phyloP scores from a whole-genome alignment of 495 filamentous ascomycete species.

The Penicillium verhagenii region DNA sequence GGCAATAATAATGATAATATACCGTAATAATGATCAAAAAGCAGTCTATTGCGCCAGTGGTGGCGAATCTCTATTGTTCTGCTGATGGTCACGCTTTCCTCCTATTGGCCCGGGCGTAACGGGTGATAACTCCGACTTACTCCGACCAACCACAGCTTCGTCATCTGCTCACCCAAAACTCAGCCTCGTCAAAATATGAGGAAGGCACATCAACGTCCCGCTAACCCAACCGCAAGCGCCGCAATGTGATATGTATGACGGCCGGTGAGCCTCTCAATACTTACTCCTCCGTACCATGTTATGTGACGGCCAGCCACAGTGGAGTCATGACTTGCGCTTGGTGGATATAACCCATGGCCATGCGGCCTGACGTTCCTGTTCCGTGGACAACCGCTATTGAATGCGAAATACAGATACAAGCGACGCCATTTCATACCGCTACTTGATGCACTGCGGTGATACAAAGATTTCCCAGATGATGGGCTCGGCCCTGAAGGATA shows the following conservation, averaged over 20 bases:
- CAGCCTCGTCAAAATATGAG: neutral
- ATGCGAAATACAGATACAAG: neutral
- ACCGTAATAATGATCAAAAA: neutral
- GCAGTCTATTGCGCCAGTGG: constrained; percentile 3
- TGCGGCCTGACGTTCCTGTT: constrained; percentile 7
- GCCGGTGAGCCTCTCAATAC: neutral
- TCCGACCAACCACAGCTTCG: constrained; percentile 1
- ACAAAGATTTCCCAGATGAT: too few species aligned
- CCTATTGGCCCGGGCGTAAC: constrained; percentile 1
- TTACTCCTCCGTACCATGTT: neutral
- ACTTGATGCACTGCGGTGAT: neutral
- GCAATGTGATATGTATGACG: neutral
- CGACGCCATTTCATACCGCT: neutral
- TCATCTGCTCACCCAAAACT: neutral
- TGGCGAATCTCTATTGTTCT: constrained; percentile 10
- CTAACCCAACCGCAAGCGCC: neutral
- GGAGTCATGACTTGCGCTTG: constrained; percentile 7
- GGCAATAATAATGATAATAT: too few species aligned
- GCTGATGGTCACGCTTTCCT: neutral
- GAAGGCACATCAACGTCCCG: neutral
- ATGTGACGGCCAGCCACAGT: constrained; percentile 20
- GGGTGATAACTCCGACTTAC: neutral
- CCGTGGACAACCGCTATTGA: neutral
- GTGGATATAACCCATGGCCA: constrained; percentile 7
- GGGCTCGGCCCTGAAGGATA: too few species aligned